Evolutionary conservation across 2,329 filamentous ascomycete genomes (phyloP), one percentile per base, ranked within the genome.

Genomic region (Nemania sp.): DNA sequence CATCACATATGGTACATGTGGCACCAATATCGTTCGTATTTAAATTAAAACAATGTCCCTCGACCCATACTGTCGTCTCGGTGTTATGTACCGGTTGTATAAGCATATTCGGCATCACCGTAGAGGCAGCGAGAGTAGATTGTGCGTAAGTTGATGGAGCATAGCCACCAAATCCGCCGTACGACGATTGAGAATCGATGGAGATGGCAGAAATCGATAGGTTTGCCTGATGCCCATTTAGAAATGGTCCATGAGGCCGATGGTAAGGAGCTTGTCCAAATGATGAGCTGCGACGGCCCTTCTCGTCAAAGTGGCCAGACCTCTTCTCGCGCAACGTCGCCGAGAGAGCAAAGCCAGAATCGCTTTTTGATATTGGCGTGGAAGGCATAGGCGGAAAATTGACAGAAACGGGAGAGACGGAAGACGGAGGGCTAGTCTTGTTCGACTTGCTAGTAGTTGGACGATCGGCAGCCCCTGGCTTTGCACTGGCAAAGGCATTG

Each of bases 261-360:
- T 92, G 88, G 22, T 91, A 80, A 0, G 90, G 88, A 43, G 87
- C 78, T 89, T 90, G 73, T 93, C 93, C 77, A 80, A 97, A 97
- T 0, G 94, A 97, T n/a, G 94, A 97, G 82, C 94, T 98, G 72
- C 95, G 89, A 67, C 94, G 89, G n/a, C 92, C 92, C 72, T 86
- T 82, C 70, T 81, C 64, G 75, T 96, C 92, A 73, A 98, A 97
- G 78, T 98, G 93, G 1, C 93, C 94, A 2, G 96, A 98, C 59
- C 95, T 89, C 83, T 98, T 99, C 81, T 98, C 96, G 35, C 94
- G 90, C 65, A 99, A 84, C 4, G 93, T 97, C 20, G 92, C 89
- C 70, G 94, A 91, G 64, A 97, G 84, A 41, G 93, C 92, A 79
- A 96, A 97, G 1, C 93, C 95, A 4, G 95, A 98, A 77, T 99